Percentiles rank a stretch among this genome's conserved stretches.
Evolutionary conservation across 805 yeast species (phyloP).

Genomic region (Metschnikowia gelsemii): DNA sequence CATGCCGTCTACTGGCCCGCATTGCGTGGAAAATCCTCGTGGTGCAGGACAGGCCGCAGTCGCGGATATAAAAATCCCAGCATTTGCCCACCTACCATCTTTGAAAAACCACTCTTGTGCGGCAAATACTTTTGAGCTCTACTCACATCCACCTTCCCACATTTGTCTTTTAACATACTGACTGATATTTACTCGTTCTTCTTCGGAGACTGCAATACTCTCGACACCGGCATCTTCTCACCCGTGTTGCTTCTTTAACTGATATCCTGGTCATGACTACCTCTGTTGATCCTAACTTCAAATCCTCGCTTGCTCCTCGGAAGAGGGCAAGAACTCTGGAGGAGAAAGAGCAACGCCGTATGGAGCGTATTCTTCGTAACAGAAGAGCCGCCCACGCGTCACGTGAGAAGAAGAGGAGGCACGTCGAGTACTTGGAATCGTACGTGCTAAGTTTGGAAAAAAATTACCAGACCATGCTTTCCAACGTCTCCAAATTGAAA

Average conservation of each 20-base stretch:
- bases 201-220: slow-evolving; percentile 2
- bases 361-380: slow-evolving; percentile 89
- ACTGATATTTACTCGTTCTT: not conserved
- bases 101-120: too few relatives aligned
- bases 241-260: not conserved
- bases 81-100: too few relatives aligned
- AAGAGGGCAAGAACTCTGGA: slow-evolving; percentile 95
- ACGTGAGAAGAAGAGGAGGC: slow-evolving; percentile 92
- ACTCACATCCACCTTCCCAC: too few relatives aligned
- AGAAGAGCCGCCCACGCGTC: slow-evolving; percentile 98
- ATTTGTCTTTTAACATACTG: not conserved
- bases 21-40: too few relatives aligned
- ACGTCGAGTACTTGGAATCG: slow-evolving; percentile 79
- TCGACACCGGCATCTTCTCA: not conserved
- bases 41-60: too few relatives aligned
- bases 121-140: too few relatives aligned
- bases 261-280: slow-evolving; percentile 10
- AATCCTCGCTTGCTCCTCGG: slow-evolving; percentile 77
- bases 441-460: slow-evolving; percentile 48
- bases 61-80: too few relatives aligned
- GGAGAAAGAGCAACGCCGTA: slow-evolving; percentile 94
- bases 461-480: slow-evolving; percentile 27
- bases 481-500: slow-evolving; percentile 26
- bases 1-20: too few relatives aligned
- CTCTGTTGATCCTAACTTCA: slow-evolving; percentile 26